Evolutionary conservation across 73 alveolate genomes (phyloP), one percentile per base, ranked within the genome.

Genomic region (Paramecium biaurelia): DNA sequence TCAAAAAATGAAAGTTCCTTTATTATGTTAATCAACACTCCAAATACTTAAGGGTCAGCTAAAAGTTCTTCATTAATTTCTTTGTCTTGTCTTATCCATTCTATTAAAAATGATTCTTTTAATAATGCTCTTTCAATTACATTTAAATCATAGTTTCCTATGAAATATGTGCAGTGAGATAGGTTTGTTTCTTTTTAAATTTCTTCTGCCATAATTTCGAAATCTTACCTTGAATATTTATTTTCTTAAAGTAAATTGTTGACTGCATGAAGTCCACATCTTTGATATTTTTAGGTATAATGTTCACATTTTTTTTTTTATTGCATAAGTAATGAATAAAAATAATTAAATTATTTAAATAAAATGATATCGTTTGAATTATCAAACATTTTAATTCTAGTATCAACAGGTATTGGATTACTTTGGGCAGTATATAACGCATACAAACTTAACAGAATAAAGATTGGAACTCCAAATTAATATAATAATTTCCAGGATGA

Each of bases 371-470:
- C 76, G 45, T 42, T 30, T 42, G 90, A 79, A 34, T 38, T 79
- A 45, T 32, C 90, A 24, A 79, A 79, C 37, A 79, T 47, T 0
- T 24, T 79, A 21, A 79, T 76, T 26, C 47, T 76, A 37, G 70
- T 34, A 21, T 26, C 89, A 20, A 76, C 89, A 20, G 89, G 89
- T 23, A 21, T 79, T 30, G 92, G 94, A 32, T 82, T 89, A 45
- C 70, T 89, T 14, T 89, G 76, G 92, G 92, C 92, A 32, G 34
- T 89, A 59, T 42, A 41, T 26, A 89, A 89, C 63, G 92, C 94
- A 57, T 24, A 21, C 79, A 41, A 30, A 30, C 43, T 89, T 15
- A 37, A 63, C 84, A 8, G 18, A 30, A 70, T 89, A n/a, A 89
- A 89, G 90, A 82, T 89, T 15, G 94, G 87, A 32, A 59, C 93